A percentile compares a stretch with the other conserved stretches of the same genome.
phyloP scores from a whole-genome alignment of 2,329 filamentous ascomycete species.

The Colletotrichum lini region DNA sequence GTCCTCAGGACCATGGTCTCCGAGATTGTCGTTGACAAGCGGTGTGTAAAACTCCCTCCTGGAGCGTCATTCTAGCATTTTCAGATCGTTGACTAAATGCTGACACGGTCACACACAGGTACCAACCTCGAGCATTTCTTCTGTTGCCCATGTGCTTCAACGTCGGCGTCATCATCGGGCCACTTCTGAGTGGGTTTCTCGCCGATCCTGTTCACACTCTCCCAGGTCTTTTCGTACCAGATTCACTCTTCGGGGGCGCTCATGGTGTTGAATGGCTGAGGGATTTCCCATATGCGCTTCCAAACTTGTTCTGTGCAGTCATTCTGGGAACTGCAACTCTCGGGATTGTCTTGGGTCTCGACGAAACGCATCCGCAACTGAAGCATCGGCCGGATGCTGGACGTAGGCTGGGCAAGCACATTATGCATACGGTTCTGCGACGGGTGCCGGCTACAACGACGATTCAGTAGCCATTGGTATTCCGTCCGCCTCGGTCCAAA shows the following conservation, averaged over 20 bases:
- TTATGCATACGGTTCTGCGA: background rate
- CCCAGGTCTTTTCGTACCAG: conserved; percentile 43
- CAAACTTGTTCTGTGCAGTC: conserved; percentile 42
- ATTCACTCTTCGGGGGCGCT: conserved; percentile 41
- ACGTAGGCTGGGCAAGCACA: background rate
- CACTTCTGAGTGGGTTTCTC: conserved; percentile 46
- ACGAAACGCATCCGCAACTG: conserved; percentile 42
- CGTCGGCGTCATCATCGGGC: conserved; percentile 45
- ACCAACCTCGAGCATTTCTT: conserved; percentile 43
- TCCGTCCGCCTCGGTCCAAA: too few species aligned
- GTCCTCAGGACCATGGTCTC: conserved; percentile 46
- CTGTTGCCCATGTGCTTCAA: conserved; percentile 46
- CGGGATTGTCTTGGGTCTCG: conserved; percentile 44
- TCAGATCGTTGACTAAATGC: background rate
- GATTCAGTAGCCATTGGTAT: too few species aligned
- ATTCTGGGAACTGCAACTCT: conserved; percentile 42
- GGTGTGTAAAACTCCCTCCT: conserved; percentile 7
- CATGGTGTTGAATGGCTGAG: conserved; percentile 44
- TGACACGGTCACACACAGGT: conserved; percentile 2
- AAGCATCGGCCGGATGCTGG: background rate
- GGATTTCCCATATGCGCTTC: conserved; percentile 45
- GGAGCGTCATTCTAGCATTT: too few species aligned
- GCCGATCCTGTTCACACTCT: conserved; percentile 44
- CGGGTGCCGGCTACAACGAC: background rate
- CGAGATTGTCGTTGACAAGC: conserved; percentile 44